A percentile compares a stretch with the other conserved stretches of the same genome.
Conservation (phyloP, 1,284 basidiomycete species). For the Phaffia rhodozyma region DNA sequence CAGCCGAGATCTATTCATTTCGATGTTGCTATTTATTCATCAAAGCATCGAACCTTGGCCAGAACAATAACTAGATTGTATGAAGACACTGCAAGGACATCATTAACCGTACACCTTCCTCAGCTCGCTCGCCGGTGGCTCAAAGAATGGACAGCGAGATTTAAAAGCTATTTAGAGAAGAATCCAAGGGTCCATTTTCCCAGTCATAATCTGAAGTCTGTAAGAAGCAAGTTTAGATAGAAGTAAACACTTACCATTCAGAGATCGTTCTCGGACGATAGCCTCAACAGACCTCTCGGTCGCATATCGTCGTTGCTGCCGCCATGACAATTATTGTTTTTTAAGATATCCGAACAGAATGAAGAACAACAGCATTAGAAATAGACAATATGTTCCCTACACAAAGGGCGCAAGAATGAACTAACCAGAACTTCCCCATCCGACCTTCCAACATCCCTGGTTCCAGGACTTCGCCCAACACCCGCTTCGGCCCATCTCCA, state of each 20-base stretch:
- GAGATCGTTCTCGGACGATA: slow-evolving; percentile 13
- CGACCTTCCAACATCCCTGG: slow-evolving; percentile 2
- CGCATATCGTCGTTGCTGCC: slow-evolving; percentile 9
- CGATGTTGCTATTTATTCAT: too few species aligned
- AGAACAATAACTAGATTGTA: too few species aligned
- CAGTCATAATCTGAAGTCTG: too few species aligned
- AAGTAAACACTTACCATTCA: background rate
- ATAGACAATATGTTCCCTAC: background rate
- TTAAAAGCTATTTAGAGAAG: slow-evolving; percentile 3
- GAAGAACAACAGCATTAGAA: background rate
- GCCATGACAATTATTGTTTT: too few species aligned
- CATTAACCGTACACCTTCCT: too few species aligned
- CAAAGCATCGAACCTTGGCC: too few species aligned
- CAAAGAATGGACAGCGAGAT: slow-evolving; percentile 14
- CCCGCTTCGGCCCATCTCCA: background rate
- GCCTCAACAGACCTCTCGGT: slow-evolving; percentile 14
- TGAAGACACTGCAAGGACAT: too few species aligned
- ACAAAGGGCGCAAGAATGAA: background rate
- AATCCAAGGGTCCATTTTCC: background rate
- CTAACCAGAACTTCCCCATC: slow-evolving; percentile 13
- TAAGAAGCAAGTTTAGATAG: background rate
- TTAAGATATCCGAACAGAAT: too few species aligned
- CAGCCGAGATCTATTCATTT: too few species aligned
- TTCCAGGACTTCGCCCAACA: background rate
- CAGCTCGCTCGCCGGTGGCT: background rate